Percentiles rank a stretch among this genome's conserved stretches.
Conservation (phyloP, 768 basidiomycete genomes). For the Boletus coccyginus region DNA sequence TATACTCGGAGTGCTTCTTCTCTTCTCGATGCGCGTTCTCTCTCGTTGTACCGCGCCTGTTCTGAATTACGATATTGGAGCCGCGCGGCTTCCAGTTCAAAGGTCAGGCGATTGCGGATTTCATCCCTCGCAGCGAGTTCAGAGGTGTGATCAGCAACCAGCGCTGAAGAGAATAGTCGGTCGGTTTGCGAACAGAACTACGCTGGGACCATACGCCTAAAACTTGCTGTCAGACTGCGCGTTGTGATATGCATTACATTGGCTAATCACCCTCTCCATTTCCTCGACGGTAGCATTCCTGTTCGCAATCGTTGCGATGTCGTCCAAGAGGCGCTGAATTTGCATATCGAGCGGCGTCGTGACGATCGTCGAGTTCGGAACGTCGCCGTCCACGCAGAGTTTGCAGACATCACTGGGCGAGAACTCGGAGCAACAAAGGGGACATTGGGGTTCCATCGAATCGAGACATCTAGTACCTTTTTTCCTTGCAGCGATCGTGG, state of each 20-base stretch:
- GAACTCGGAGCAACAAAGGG: conserved; percentile 10
- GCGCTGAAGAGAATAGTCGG: background rate
- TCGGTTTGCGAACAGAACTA: background rate
- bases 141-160: background rate
- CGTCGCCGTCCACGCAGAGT: background rate
- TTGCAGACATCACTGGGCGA: background rate
- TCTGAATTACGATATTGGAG: background rate
- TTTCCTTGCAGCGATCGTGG: background rate
- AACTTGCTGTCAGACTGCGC: background rate
- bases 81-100: background rate
- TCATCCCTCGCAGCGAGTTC: background rate
- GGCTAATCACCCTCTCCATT: background rate
- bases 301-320: background rate
- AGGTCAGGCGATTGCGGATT: background rate
- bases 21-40: background rate
- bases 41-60: background rate
- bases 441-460: conserved; percentile 5
- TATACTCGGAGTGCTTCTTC: background rate
- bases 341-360: background rate
- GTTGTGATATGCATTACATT: background rate
- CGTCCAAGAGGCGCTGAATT: background rate
- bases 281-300: conserved; percentile 3
- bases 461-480: conserved; percentile 6
- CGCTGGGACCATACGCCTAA: background rate
- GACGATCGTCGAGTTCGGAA: background rate